These are phyloP conservation scores for Phaeosphaeria sp. DNA, from an alignment of 2,329 filamentous ascomycete species.

Conservation along the genomic window DNA sequence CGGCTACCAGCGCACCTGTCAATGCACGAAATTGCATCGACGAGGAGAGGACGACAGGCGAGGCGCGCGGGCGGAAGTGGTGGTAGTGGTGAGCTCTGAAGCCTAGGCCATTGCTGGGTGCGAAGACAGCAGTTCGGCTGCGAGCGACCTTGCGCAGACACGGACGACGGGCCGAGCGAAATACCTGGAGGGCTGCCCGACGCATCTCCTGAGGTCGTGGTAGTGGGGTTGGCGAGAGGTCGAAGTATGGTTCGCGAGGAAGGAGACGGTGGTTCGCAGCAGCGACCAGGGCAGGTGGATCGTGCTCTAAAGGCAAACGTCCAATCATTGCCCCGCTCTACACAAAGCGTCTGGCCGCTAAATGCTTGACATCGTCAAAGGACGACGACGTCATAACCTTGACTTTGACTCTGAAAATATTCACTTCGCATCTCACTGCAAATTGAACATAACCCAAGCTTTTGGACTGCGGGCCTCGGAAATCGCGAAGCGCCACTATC, in stretches of 20 bases:
- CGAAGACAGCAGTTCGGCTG: slow-evolving; percentile 49
- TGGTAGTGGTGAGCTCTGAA: slow-evolving; percentile 52
- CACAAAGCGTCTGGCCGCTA: slow-evolving; percentile 8
- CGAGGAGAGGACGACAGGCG: slow-evolving; percentile 62
- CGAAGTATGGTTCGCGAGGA: slow-evolving; percentile 13
- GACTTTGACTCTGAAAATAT: slow-evolving; percentile 3
- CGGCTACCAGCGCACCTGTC: slow-evolving; percentile 71
- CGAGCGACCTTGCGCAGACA: slow-evolving; percentile 67
- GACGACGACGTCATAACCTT: slow-evolving; percentile 26
- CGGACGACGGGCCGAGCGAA: slow-evolving; percentile 72
- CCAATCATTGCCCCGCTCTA: slow-evolving; percentile 21
- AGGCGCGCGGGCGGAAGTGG: slow-evolving; percentile 45
- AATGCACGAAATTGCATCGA: slow-evolving; percentile 79
- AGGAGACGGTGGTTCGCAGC: slow-evolving; percentile 1
- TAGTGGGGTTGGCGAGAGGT: slow-evolving; percentile 9
- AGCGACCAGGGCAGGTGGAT: neutral
- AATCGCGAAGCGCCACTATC: neutral
- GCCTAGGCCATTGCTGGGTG: slow-evolving; percentile 54
- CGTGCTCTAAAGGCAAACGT: slow-evolving; percentile 13
- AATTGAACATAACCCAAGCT: neutral
- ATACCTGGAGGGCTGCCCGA: slow-evolving; percentile 72
- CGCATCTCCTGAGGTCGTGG: slow-evolving; percentile 65
- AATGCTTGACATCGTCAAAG: slow-evolving; percentile 11
- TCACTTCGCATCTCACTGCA: neutral
- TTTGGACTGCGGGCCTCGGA: neutral